Evolutionary conservation across 2,329 filamentous ascomycete genomes (phyloP), one percentile per base, ranked within the genome.

Genomic region (Cryphonectria carpinicola): DNA sequence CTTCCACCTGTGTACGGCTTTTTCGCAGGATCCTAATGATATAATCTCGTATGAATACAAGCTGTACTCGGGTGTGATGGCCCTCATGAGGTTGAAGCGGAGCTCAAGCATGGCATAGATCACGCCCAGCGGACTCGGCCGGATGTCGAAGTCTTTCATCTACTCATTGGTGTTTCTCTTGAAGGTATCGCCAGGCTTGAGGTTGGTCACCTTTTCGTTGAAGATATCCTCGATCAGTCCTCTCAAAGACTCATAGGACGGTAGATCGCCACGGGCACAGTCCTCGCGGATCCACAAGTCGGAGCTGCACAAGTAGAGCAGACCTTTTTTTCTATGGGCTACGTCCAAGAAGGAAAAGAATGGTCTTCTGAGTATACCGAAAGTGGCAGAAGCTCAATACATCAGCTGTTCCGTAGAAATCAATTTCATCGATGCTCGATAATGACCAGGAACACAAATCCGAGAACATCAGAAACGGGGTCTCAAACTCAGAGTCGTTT

Each of bases 91-190:
- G 0, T 81, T 81, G 71, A 88, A 89, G 3, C 84, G 85, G 5
- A 91, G 80, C 75, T 91, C 89, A 1, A 91, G 79, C n/a, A 87
- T 84, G 0, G 88, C 87, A 66, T 89, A 88, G 22, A 90, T 83
- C 66, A 87, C 85, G 54, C 80, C 79, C 7, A 90, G 79, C 0
- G 85, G 82, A 3, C 79, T 85, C 1, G 78, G 72, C 28, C 84
- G 83, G 69, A 91, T 87, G 73, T 91, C 89, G 69, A 84, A 86
- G 0, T 85, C 81, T 35, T 79, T 82, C 2, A 81, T 79, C 61
- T 89, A 84, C 0, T 80, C 74, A 14, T 81, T 79, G 17, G 85
- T 80, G 46, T 80, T 85, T 4, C 83, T 77, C 69, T 85, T 85
- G 73, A 89, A 82, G 0, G 82, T 80, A 3, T 83, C 80, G 1